Base-by-base conservation (phyloP, 1,284 basidiomycete genomes). In the Abortiporus biennis region DNA sequence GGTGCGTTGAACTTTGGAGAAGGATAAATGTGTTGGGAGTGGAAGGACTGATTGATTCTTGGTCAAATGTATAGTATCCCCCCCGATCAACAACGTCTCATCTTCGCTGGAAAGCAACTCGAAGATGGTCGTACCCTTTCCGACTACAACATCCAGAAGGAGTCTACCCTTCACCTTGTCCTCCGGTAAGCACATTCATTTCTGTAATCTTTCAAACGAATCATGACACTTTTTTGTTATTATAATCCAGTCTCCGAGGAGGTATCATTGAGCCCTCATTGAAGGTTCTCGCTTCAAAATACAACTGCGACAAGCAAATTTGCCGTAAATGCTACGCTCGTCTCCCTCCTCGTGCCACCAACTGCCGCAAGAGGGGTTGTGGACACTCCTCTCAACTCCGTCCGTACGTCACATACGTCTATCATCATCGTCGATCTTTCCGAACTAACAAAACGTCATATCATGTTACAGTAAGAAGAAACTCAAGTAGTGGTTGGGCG, bases 291-390 rank as follows among this genome's bases (percentile, higher is more conserved):
- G 95, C 95, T 48, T 77, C 83, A 64, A 96, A 95, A 71, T 94
- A 94, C 80, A 97, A 97, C 71, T 93, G 91, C 67, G 91, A 93
- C 70, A 93, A 94, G 77, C 88, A 93, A 65, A 96, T 98, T 62
- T 99, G 95, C 83, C 93, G 95, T 69, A 98, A 98, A 72, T 98
- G 96, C 78, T 99, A 99, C 71, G 95, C 95, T 43, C 95, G 96
- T 63, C 93, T 98, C 56, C 94, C 95, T 56, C 94, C 93, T 45
- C 92, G 95, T 71, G 95, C 95, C 36, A 97, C 93, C 75, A 98
- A 98, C 83, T 99, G 95, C 84, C 80, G 93, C 64, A 95, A 96
- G 76, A 74, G 86, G 52, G 74, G 77, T 55, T 94, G 91, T 62
- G 92, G 92, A 30, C 93, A 94, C 73, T 92, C 91, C 46, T 89